phyloP scores from a whole-genome alignment of 257 asterid genomes.

The Lantana camara region DNA sequence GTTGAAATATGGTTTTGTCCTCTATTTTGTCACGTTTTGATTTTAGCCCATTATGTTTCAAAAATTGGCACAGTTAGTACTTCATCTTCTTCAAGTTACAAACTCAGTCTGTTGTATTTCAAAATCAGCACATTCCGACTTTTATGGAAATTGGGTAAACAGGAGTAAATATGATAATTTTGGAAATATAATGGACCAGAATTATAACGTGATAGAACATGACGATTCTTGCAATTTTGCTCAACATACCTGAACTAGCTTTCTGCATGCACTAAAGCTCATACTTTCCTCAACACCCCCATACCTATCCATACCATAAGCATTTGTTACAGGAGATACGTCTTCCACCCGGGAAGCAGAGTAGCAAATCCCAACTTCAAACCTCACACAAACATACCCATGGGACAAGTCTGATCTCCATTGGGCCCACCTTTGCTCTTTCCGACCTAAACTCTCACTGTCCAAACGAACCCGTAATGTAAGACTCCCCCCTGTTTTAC shows the following conservation, averaged over 20 bases:
- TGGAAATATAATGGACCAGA: too few relatives aligned
- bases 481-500: constrained; percentile 59
- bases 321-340: constrained; percentile 16
- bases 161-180: too few relatives aligned
- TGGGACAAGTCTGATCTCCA: constrained; percentile 63
- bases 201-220: too few relatives aligned
- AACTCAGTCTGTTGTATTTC: too few relatives aligned
- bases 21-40: too few relatives aligned
- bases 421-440: constrained; percentile 62
- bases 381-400: constrained; percentile 51
- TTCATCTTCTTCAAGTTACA: too few relatives aligned
- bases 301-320: constrained; percentile 35
- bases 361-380: constrained; percentile 61
- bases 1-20: too few relatives aligned
- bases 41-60: constrained; percentile 3
- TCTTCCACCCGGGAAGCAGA: constrained; percentile 35
- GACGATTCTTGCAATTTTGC: too few relatives aligned
- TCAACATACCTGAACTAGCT: constrained; percentile 75
- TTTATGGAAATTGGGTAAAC: too few relatives aligned
- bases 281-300: constrained; percentile 63
- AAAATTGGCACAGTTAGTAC: neutral
- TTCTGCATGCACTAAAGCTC: constrained; percentile 87
- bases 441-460: constrained; percentile 56
- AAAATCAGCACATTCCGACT: too few relatives aligned
- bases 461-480: constrained; percentile 53